Conservation (phyloP, 129 eudicot genomes). For the Artemisia argyi region DNA sequence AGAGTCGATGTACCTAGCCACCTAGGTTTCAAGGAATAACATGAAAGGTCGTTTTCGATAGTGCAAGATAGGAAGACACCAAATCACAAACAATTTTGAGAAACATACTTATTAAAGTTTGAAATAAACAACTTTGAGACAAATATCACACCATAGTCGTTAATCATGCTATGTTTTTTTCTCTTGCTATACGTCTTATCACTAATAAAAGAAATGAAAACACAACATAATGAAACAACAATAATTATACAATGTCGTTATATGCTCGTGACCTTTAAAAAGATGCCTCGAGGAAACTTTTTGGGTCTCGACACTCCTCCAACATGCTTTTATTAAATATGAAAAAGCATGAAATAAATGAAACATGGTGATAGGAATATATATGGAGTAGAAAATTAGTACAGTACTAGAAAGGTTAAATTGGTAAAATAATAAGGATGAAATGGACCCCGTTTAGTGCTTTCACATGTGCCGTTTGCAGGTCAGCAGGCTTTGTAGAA, state of each 20-base stretch:
- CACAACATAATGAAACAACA: constrained; percentile 2
- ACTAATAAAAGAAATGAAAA: not conserved
- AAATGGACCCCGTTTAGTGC: constrained; percentile 24
- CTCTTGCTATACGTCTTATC: too few relatives aligned
- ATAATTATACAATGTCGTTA: too few relatives aligned
- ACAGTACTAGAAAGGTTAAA: constrained; percentile 17
- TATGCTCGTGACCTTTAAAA: not conserved
- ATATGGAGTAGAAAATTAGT: constrained; percentile 10
- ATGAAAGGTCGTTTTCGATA: constrained; percentile 10
- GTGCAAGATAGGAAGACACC: not conserved
- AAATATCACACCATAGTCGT: too few relatives aligned
- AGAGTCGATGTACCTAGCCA: not conserved
- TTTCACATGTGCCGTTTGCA: constrained; percentile 63
- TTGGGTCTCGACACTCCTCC: constrained; percentile 2
- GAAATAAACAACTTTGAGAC: too few relatives aligned
- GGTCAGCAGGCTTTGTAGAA: constrained; percentile 51
- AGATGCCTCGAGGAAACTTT: not conserved
- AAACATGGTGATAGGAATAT: constrained; percentile 11
- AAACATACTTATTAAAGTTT: too few relatives aligned
- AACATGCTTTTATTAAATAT: not conserved
- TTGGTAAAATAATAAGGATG: constrained; percentile 13
- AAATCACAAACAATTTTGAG: not conserved
- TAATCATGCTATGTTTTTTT: too few relatives aligned
- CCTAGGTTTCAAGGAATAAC: not conserved
- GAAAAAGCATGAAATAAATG: not conserved